phyloP scores from a whole-genome alignment of 129 eudicot species.

The Lactuca saligna region DNA sequence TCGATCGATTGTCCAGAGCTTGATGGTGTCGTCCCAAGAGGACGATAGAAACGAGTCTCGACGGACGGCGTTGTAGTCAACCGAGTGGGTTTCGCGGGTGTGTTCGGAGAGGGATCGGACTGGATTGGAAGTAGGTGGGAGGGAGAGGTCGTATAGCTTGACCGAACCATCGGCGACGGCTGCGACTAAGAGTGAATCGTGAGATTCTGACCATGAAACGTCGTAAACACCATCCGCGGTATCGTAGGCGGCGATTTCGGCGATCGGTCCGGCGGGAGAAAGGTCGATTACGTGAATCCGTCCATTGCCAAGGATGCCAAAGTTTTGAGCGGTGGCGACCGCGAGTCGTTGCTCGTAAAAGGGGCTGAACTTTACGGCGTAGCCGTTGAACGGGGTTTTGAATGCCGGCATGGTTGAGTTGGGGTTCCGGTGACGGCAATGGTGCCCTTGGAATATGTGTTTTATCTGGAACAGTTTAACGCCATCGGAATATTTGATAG shows the following conservation, averaged over 20 bases:
- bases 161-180: conserved; percentile 96
- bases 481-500: neutral
- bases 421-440: conserved; percentile 34
- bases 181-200: conserved; percentile 76
- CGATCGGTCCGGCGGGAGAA: conserved; percentile 58
- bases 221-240: conserved; percentile 98
- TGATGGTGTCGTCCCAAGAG: conserved; percentile 90
- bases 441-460: conserved; percentile 22
- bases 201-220: conserved; percentile 93
- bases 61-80: conserved; percentile 77
- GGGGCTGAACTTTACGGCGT: conserved; percentile 95
- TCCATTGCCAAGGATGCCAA: conserved; percentile 81
- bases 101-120: conserved; percentile 80
- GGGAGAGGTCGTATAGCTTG: conserved; percentile 79
- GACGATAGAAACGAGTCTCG: conserved; percentile 76
- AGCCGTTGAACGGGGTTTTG: conserved; percentile 93
- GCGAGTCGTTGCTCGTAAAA: conserved; percentile 75
- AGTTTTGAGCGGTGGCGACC: conserved; percentile 72
- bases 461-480: conserved; percentile 18
- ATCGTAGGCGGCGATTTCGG: conserved; percentile 77
- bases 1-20: conserved; percentile 87
- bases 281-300: conserved; percentile 82
- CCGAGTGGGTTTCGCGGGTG: conserved; percentile 82
- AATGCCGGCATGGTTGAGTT: conserved; percentile 57
- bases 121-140: conserved; percentile 82